A percentile compares a stretch with the other conserved stretches of the same genome.
Conservation (phyloP, 257 asterid genomes). For the Solanum acaule region DNA sequence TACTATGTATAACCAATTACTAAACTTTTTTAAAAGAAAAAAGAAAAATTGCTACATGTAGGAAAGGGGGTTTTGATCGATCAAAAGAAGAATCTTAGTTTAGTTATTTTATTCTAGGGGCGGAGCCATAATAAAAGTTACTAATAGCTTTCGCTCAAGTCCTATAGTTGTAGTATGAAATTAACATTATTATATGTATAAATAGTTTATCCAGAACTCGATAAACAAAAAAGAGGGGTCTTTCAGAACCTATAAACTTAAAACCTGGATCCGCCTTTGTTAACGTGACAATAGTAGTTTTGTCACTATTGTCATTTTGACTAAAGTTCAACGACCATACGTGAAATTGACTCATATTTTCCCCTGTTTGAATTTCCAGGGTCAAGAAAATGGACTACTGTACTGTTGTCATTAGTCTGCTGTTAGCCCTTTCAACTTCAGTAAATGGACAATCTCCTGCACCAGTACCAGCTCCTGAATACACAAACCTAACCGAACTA, state of each 20-base stretch:
- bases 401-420: slow-evolving; percentile 7
- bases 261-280: background rate
- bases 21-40: no score
- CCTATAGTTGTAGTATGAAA: no score
- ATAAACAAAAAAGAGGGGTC: background rate
- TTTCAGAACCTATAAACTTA: background rate
- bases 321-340: background rate
- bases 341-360: background rate
- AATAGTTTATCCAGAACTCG: background rate
- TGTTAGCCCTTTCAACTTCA: slow-evolving; percentile 13
- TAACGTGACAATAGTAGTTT: background rate
- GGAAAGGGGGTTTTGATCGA: background rate
- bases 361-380: background rate
- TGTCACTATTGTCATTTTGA: background rate
- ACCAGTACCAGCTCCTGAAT: no score
- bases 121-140: background rate
- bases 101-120: background rate
- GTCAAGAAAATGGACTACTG: slow-evolving; percentile 7
- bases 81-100: background rate
- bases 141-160: background rate
- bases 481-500: no score
- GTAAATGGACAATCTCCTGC: slow-evolving; percentile 27
- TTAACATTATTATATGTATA: no score
- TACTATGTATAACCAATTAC: no score
- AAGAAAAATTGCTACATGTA: no score